Conservation (phyloP, 164 flowering plant genomes). For the Vitis riparia region DNA sequence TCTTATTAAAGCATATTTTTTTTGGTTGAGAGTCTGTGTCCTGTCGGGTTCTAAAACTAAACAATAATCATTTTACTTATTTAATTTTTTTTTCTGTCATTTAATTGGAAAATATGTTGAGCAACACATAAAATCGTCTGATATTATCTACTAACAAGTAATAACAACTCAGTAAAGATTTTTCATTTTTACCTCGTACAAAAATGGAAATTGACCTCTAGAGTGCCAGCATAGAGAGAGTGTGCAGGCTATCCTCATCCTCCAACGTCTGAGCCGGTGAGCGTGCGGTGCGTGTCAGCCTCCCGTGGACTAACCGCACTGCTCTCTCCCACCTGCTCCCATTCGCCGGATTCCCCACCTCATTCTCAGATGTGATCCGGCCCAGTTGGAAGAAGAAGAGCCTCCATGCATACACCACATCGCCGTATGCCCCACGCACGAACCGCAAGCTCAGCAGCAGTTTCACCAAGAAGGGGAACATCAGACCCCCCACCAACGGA, state of each 20-base stretch:
- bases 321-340: conserved; percentile 33
- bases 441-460: conserved; percentile 9
- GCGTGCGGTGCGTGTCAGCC: conserved; percentile 5
- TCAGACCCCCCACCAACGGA: conserved; percentile 5
- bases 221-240: conserved; percentile 36
- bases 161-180: too few relatives aligned
- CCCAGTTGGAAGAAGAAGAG: conserved; percentile 35
- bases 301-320: conserved; percentile 24
- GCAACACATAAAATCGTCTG: too few relatives aligned
- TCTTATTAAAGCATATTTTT: too few relatives aligned
- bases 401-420: conserved; percentile 17
- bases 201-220: background rate
- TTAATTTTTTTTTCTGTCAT: too few relatives aligned
- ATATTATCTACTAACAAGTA: too few relatives aligned
- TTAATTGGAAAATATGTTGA: too few relatives aligned
- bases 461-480: conserved; percentile 27
- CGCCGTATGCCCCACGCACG: conserved; percentile 15
- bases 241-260: conserved; percentile 26
- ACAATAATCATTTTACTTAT: too few relatives aligned
- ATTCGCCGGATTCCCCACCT: background rate
- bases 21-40: too few relatives aligned
- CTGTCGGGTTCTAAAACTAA: too few relatives aligned
- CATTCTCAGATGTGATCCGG: conserved; percentile 9
- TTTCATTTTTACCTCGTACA: too few relatives aligned
- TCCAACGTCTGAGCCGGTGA: background rate